Percentiles rank a stretch among this genome's conserved stretches.
Conservation (phyloP, 257 asterid species). For the Asclepias syriaca region DNA sequence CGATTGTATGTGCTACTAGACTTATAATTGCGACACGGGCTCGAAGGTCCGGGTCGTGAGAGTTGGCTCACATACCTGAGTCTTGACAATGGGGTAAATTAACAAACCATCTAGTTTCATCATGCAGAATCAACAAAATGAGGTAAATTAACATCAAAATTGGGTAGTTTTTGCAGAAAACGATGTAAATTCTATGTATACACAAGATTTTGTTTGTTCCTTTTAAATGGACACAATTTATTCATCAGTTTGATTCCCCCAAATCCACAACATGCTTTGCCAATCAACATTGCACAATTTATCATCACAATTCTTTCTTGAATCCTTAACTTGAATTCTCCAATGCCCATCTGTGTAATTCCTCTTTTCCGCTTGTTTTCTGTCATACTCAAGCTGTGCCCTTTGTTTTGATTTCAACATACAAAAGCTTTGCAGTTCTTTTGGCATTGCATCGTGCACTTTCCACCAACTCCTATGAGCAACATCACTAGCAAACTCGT, state of each 20-base stretch:
- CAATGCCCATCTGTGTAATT: conserved; percentile 59
- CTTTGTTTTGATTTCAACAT: conserved; percentile 55
- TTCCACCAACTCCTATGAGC: conserved; percentile 81
- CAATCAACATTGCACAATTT: conserved; percentile 38
- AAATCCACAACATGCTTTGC: conserved; percentile 58
- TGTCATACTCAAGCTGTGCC: conserved; percentile 79
- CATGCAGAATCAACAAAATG: not conserved
- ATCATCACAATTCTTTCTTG: conserved; percentile 56
- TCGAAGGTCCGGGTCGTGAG: too few relatives aligned
- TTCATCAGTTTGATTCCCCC: conserved; percentile 73
- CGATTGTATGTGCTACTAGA: too few relatives aligned
- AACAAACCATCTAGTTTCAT: not conserved
- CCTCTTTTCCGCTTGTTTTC: conserved; percentile 54
- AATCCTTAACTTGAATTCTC: conserved; percentile 41
- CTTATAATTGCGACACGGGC: too few relatives aligned
- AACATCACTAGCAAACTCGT: conserved; percentile 73
- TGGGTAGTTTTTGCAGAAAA: not conserved
- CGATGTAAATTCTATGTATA: not conserved
- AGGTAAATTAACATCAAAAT: not conserved
- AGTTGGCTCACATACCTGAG: too few relatives aligned
- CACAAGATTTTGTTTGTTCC: too few relatives aligned
- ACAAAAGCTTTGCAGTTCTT: conserved; percentile 44
- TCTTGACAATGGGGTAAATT: too few relatives aligned
- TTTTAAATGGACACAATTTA: conserved; percentile 12
- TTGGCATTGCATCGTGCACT: conserved; percentile 68